Evolutionary conservation across 2,329 filamentous ascomycete species (phyloP).

Genomic region (Aspergillus clavatus): DNA sequence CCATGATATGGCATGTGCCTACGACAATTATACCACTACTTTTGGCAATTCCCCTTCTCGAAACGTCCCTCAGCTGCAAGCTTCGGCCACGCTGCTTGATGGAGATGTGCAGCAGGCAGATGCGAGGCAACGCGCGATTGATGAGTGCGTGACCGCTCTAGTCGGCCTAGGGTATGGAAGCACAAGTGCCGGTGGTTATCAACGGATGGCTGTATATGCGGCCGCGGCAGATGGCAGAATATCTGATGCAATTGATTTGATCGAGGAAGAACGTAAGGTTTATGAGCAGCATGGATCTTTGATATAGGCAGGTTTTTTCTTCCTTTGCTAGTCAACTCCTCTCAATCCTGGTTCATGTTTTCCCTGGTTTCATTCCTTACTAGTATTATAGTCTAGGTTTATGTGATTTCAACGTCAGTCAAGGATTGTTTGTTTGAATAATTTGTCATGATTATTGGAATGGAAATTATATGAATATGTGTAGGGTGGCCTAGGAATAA

Average conservation of each 20-base stretch:
- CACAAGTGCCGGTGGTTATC: conserved; percentile 29
- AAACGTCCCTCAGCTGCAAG: not conserved
- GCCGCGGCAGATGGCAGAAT: conserved; percentile 41
- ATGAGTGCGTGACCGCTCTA: conserved; percentile 38
- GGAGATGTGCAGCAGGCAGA: not conserved
- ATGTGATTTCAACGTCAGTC: not conserved
- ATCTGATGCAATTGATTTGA: conserved; percentile 46
- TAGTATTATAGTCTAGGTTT: too few species aligned
- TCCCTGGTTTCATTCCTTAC: not conserved
- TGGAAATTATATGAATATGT: not conserved
- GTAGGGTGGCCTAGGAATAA: too few species aligned
- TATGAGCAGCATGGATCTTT: conserved; percentile 29
- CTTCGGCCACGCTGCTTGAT: not conserved
- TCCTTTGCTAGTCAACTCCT: not conserved
- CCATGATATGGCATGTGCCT: conserved; percentile 1
- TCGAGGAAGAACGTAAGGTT: conserved; percentile 45
- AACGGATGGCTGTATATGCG: conserved; percentile 43
- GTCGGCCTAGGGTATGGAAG: conserved; percentile 39
- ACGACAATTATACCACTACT: not conserved
- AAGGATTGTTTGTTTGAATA: not conserved
- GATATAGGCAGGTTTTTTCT: conserved; percentile 5
- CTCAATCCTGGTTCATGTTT: not conserved
- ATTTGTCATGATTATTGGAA: conserved; percentile 1
- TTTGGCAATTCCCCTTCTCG: not conserved
- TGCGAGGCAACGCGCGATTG: conserved; percentile 18